Evolutionary conservation across 257 asterid genomes (phyloP).

Genomic region (Capsicum rhomboideum): DNA sequence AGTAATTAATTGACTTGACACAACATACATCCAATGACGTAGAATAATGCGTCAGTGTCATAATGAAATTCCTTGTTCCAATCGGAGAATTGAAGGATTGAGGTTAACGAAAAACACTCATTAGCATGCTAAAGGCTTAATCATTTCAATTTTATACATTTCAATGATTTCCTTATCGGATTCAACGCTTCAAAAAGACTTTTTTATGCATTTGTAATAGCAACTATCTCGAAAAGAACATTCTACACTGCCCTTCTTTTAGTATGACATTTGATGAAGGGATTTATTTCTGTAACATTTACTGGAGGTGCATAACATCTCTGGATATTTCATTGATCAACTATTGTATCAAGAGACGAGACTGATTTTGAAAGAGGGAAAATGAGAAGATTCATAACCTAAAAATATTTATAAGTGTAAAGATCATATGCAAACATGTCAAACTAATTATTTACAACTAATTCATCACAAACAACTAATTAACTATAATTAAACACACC

Average conservation of each 20-base stretch:
- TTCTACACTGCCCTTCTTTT: neutral
- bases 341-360: neutral
- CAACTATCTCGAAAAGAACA: neutral
- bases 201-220: neutral
- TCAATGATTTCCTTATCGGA: neutral
- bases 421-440: neutral
- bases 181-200: neutral
- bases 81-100: neutral
- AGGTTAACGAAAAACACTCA: neutral
- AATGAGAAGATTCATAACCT: neutral
- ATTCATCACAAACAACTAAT: neutral
- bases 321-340: neutral
- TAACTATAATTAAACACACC: neutral
- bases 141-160: neutral
- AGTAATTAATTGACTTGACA: neutral
- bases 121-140: neutral
- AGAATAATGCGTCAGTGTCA: neutral
- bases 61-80: neutral
- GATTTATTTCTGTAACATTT: neutral
- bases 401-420: neutral
- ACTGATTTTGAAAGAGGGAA: neutral
- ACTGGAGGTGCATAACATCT: neutral
- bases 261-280: neutral
- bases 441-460: neutral
- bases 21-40: neutral